These are phyloP conservation scores for Eudorina sp. DNA, from an alignment of 139 green algal species.

Conservation along the genomic window DNA sequence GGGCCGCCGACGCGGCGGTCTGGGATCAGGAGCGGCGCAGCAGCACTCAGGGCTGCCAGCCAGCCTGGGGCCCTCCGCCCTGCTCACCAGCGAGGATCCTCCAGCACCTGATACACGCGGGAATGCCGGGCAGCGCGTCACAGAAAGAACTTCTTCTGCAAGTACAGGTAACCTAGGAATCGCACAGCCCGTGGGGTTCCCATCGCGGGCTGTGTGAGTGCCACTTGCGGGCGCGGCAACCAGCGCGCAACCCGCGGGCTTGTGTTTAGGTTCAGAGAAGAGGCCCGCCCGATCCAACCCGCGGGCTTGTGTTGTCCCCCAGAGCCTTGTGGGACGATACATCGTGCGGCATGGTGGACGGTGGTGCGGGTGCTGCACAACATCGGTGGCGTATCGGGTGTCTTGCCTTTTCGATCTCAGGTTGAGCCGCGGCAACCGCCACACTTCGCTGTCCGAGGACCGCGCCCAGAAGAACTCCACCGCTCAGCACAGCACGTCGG, in stretches of 20 bases:
- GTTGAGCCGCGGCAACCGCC: slow-evolving; percentile 43
- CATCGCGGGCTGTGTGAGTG: background rate
- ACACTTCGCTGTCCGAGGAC: slow-evolving; percentile 37
- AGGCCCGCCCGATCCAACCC: background rate
- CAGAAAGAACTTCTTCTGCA: background rate
- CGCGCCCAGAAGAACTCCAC: slow-evolving; percentile 18
- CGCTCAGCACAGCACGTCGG: background rate
- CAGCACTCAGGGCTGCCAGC: background rate
- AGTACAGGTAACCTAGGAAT: background rate
- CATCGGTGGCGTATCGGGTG: background rate
- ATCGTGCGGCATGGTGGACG: background rate
- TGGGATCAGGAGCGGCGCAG: background rate
- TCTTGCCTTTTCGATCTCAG: slow-evolving; percentile 55
- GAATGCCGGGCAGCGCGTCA: background rate
- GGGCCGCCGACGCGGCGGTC: background rate
- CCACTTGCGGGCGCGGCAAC: background rate
- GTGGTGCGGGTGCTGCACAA: background rate
- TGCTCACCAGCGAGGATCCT: slow-evolving; percentile 71
- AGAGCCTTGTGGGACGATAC: background rate
- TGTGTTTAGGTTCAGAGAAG: background rate
- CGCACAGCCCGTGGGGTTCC: too few relatives aligned
- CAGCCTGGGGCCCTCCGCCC: background rate
- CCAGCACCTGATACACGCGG: slow-evolving; percentile 69
- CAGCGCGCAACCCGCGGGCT: background rate
- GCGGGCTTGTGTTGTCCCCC: background rate